phyloP scores from a whole-genome alignment of 805 yeast species.

The Pichia scutulata region DNA sequence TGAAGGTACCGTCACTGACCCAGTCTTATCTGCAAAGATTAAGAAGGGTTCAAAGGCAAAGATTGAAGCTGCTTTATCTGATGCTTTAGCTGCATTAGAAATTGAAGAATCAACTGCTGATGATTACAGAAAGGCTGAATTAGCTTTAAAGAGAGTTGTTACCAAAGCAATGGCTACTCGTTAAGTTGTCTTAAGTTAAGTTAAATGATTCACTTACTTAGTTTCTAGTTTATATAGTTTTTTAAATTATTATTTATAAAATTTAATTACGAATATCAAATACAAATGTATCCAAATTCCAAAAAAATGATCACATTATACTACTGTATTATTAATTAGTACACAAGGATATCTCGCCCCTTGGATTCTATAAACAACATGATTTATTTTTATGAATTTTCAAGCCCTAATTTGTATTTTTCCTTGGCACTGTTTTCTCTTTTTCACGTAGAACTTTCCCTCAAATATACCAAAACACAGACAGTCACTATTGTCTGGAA shows the following conservation, averaged over 20 bases:
- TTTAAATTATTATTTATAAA: conserved; percentile 1
- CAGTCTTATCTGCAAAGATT: conserved; percentile 93
- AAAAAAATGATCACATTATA: too few relatives aligned
- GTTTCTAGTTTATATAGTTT: not conserved
- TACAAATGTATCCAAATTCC: too few relatives aligned
- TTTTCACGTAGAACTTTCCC: too few relatives aligned
- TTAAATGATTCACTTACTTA: not conserved
- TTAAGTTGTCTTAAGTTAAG: conserved; percentile 36
- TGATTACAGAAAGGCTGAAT: conserved; percentile 98
- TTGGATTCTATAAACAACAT: too few relatives aligned
- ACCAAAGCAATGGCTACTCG: conserved; percentile 99
- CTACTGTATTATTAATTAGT: too few relatives aligned
- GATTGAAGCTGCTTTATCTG: conserved; percentile 96
- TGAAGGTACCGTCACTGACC: conserved; percentile 96
- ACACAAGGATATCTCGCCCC: too few relatives aligned
- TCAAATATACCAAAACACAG: too few relatives aligned
- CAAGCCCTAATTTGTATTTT: not conserved
- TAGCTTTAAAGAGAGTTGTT: conserved; percentile 97
- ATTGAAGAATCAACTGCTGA: conserved; percentile 95
- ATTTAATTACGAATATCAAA: conserved; percentile 4
- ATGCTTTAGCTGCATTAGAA: conserved; percentile 96
- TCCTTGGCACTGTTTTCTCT: not conserved
- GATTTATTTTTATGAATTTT: too few relatives aligned
- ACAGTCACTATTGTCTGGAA: too few relatives aligned
- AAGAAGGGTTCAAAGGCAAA: conserved; percentile 96